A percentile compares a stretch with the other conserved stretches of the same genome.
phyloP scores from a whole-genome alignment of 2,329 filamentous ascomycete species.

The Trichoderma atroviride region DNA sequence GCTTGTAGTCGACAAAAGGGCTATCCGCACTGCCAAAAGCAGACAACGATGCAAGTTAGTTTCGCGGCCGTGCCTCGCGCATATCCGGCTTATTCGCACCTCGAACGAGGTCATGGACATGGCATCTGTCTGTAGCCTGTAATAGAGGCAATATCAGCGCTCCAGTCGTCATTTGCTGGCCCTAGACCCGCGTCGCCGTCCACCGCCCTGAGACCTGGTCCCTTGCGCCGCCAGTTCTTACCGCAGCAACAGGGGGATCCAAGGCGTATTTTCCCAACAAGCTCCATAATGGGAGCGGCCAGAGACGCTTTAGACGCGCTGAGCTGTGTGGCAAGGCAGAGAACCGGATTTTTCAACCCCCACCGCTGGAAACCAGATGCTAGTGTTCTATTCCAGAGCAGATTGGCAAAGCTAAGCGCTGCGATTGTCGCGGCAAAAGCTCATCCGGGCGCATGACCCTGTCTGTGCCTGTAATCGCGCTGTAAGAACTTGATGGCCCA shows the following conservation, averaged over 20 bases:
- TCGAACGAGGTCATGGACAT: background rate
- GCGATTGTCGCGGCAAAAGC: background rate
- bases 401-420: background rate
- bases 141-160: background rate
- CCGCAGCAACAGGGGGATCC: constrained; percentile 18
- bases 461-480: background rate
- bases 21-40: background rate
- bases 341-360: background rate
- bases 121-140: background rate
- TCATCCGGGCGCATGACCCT: background rate
- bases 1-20: background rate
- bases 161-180: background rate
- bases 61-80: background rate
- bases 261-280: background rate
- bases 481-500: background rate
- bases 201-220: constrained; percentile 7
- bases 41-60: background rate
- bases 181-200: constrained; percentile 8
- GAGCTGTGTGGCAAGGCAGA: background rate
- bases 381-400: background rate
- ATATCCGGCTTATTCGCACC: constrained; percentile 15
- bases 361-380: background rate
- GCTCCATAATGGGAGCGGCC: constrained; percentile 13
- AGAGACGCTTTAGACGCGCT: background rate
- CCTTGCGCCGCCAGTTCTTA: constrained; percentile 16